Percentiles rank a stretch among this genome's conserved stretches.
These are phyloP conservation scores for bread wheat (Triticum aestivum) DNA, from an alignment of 176 grass and related monocot genomes.

Conservation along the genomic window DNA sequence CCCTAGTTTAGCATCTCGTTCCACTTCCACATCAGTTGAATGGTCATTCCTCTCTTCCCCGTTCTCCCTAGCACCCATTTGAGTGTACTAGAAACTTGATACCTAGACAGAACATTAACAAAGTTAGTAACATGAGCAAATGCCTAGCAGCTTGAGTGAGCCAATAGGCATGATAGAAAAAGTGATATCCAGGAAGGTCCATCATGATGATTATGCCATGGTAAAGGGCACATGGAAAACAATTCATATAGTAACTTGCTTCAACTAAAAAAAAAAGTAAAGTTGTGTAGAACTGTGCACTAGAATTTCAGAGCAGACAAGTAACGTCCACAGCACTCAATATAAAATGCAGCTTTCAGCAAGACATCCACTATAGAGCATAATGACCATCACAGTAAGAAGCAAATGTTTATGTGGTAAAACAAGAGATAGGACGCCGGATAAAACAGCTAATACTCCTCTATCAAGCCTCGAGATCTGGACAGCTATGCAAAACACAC, in stretches of 20 bases:
- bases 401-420: neutral
- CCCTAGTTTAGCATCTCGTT: slow-evolving; percentile 58
- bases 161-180: neutral
- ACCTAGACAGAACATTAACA: slow-evolving; percentile 9
- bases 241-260: neutral
- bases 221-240: neutral
- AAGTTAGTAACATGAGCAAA: slow-evolving; percentile 18
- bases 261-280: neutral
- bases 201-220: slow-evolving; percentile 3
- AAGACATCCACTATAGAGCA: neutral
- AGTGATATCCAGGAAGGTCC: neutral
- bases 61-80: slow-evolving; percentile 88
- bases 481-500: slow-evolving; percentile 21
- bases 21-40: slow-evolving; percentile 52
- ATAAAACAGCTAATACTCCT: slow-evolving; percentile 10
- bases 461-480: neutral
- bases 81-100: slow-evolving; percentile 10
- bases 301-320: slow-evolving; percentile 12
- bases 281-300: neutral
- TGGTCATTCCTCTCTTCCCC: slow-evolving; percentile 53
- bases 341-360: neutral
- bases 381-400: neutral
- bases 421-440: neutral
- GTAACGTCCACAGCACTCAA: neutral
- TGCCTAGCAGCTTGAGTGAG: neutral